Base-by-base conservation (phyloP, 768 basidiomycete species). In the Tylopilus intermedius region DNA sequence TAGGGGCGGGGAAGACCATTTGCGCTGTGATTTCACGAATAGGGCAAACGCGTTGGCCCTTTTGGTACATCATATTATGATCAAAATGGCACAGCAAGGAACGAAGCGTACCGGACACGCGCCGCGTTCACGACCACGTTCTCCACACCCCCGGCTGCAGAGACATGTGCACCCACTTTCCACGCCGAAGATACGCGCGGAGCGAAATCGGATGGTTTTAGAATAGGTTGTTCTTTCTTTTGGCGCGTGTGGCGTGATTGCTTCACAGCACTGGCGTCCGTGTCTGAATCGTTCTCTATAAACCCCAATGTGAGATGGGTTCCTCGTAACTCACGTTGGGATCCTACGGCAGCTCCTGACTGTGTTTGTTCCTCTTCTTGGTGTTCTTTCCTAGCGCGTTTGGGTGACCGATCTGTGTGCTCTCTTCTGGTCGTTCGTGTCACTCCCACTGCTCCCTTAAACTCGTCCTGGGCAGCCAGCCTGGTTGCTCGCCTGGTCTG, bases 121-220 rank as follows among this genome's bases (percentile, higher is more conserved):
- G 84, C 80, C 14, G 90, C 90, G 54, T 91, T 86, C 5, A 78
- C 50, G 15, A 90, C 67, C 0, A 87, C 69, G 50, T 88, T 86
- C 63, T 89, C 86, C 0, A 91, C 80, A 1, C 91, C 91, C 3
- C 89, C 90, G 0, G 83, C 81, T 8, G 86, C 78, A 13, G 89
- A 90, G 22, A 92, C 86, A 62, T 94, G 91, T 4, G 90, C 89
- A 2, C 91, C 91, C 11, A 93, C 74, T 63, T 86, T 86, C 84
- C 84, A 88, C 0, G 63, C 59, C 41, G 72, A 77, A 0, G 58
- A 47, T 1, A 60, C 55, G 6, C 74, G 67, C 6, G 62, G 24
- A 8, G 62, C 33, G 45, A 68, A 72, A 50, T 70, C 71, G 8
- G 60, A 66, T 10, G 62, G 63, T 11, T 53, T 57, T 3, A 57